Conservation (phyloP, 2,329 filamentous ascomycete genomes). For the Sclerotinia nivalis region DNA sequence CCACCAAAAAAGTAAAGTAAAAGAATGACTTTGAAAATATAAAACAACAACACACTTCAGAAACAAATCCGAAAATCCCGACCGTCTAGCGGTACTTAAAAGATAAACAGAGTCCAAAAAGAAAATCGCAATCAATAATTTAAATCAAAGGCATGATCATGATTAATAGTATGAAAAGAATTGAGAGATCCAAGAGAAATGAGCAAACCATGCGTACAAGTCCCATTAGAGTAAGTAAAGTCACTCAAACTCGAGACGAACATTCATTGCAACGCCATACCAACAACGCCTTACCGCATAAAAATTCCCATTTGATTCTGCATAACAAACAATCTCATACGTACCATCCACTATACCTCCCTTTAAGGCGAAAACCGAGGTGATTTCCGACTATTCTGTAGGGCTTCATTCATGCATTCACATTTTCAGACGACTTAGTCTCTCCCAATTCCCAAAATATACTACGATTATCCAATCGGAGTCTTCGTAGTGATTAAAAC, state of each 20-base stretch:
- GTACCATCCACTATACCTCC: not conserved
- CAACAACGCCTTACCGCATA: not conserved
- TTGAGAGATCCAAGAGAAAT: not conserved
- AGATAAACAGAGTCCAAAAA: not conserved
- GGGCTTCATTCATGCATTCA: not conserved
- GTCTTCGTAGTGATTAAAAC: not conserved
- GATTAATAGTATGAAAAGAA: not conserved
- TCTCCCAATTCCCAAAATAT: not conserved
- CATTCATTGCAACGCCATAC: not conserved
- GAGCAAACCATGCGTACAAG: not conserved
- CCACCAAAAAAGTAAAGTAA: not conserved
- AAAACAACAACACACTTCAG: not conserved
- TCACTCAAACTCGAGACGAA: not conserved
- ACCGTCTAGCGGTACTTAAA: conserved; percentile 10
- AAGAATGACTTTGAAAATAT: conserved; percentile 10
- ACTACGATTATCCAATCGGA: not conserved
- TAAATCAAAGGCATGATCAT: conserved; percentile 5
- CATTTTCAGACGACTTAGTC: not conserved
- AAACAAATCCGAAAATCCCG: not conserved
- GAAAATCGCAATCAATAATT: not conserved
- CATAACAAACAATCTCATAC: conserved; percentile 9
- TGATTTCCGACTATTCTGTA: not conserved
- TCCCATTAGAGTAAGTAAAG: not conserved
- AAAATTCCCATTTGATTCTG: not conserved
- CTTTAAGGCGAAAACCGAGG: not conserved